A percentile compares a stretch with the other conserved stretches of the same genome.
Evolutionary conservation across 2,329 filamentous ascomycete genomes (phyloP).

Genomic region (Calonectria crousiana): DNA sequence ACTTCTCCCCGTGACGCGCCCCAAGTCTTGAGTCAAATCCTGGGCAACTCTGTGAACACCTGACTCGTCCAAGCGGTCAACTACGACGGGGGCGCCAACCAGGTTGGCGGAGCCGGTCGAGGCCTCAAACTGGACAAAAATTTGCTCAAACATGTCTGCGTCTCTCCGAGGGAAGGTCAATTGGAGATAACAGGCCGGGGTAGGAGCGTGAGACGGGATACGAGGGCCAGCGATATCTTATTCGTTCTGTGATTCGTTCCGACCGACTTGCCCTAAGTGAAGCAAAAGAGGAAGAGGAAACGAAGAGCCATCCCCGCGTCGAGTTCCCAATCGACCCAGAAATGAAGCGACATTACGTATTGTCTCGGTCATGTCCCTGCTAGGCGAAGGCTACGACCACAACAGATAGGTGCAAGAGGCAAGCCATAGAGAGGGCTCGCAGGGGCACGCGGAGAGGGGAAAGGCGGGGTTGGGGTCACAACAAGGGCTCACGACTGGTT

Average conservation of each 20-base stretch:
- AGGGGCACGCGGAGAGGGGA: slow-evolving; percentile 6
- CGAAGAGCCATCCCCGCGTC: not conserved
- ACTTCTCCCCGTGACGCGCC: not conserved
- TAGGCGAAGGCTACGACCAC: not conserved
- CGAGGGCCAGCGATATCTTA: not conserved
- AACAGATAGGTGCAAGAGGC: not conserved
- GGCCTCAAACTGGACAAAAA: not conserved
- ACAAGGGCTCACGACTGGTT: slow-evolving; percentile 6
- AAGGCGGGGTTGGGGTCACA: slow-evolving; percentile 13
- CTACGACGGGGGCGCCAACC: not conserved
- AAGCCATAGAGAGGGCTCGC: not conserved
- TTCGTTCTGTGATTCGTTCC: not conserved
- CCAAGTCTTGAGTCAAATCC: not conserved
- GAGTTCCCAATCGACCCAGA: not conserved
- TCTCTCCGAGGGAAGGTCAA: not conserved
- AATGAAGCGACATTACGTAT: slow-evolving; percentile 9
- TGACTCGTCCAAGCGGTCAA: not conserved
- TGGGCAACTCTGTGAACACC: not conserved
- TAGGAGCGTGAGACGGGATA: not conserved
- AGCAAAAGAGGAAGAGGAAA: not conserved
- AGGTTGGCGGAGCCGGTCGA: not conserved
- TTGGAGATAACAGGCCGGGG: not conserved
- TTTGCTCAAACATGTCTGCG: slow-evolving; percentile 4
- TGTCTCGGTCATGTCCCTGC: not conserved
- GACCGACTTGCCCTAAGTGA: not conserved